Evolutionary conservation across 139 green algal genomes (phyloP), one percentile per base, ranked within the genome.

Genomic region (Micromonas pusilla): DNA sequence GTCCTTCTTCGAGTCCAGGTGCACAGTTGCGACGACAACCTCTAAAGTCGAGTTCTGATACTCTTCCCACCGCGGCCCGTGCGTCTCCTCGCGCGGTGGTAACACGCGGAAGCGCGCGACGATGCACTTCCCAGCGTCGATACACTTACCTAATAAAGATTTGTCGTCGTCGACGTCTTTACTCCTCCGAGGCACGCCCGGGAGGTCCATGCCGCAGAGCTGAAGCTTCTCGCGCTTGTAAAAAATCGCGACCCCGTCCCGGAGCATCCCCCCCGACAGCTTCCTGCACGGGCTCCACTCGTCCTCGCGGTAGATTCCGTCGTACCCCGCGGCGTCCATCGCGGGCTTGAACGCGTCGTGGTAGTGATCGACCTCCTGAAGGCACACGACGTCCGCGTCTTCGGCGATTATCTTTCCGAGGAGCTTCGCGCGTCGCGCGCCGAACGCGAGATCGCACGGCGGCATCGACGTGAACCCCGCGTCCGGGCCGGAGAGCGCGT

Each of bases 281-380:
- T 75, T 75, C 19, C 25, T 38, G 37, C 68, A 75, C 68, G 68
- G 68, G 19, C 34, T 62, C 68, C 68, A 75, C 36, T 62, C 23
- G 30, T 75, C 68, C 53, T 75, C 68, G 4, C 33, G 26, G 30
- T 38, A 75, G 23, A 75, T 62, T 6, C 68, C 68, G 26, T 25
- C 25, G 38, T 75, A 75, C 3, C 68, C 68, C 25, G 6, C 20
- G 19, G 52, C 53, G 26, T 39, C 9, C 68, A 75, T n/a, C 36
- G 52, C 68, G 4, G 36, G 37, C 38, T 62, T 39, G 68, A 75
- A 75, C 36, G 53, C 37, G 30, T 92, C 74, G 0, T 84, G 67
- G 21, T 84, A 88, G 32, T 87, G 86, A 78, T 96, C 90, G n/a
- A 94, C 88, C 79, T 96, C 91, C 83, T 95, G 80, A 38, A 95